Percentiles rank a stretch among this genome's conserved stretches.
Conservation (phyloP, 768 basidiomycete species). For the Pleurotus tuoliensis region DNA sequence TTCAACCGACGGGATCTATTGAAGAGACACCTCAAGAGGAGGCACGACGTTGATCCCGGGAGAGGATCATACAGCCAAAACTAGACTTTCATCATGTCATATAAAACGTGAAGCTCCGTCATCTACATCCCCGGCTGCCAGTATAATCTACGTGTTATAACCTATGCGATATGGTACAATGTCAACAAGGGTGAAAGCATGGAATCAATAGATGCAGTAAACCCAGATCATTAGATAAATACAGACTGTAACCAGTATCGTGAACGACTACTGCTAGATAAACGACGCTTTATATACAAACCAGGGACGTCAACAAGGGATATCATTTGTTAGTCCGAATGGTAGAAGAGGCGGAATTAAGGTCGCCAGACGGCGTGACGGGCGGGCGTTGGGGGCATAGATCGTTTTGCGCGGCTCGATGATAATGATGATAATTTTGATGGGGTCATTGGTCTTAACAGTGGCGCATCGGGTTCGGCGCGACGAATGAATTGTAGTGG, state of each 20-base stretch:
- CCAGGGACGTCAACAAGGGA: not conserved
- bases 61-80: no score
- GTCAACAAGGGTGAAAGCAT: not conserved
- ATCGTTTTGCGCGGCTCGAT: slow-evolving; percentile 4
- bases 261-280: not conserved
- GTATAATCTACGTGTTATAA: not conserved
- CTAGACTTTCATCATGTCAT: no score
- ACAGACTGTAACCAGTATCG: not conserved
- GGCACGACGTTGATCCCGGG: slow-evolving; percentile 27
- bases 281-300: slow-evolving; percentile 5
- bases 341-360: not conserved
- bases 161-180: slow-evolving; percentile 6
- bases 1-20: slow-evolving; percentile 70
- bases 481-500: slow-evolving; percentile 84
- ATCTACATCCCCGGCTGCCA: no score
- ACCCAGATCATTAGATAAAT: slow-evolving; percentile 5
- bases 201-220: not conserved
- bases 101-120: no score
- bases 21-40: slow-evolving; percentile 58
- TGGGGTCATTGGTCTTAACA: slow-evolving; percentile 51
- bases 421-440: not conserved
- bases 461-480: slow-evolving; percentile 55
- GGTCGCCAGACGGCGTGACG: slow-evolving; percentile 5
- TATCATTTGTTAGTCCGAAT: not conserved
- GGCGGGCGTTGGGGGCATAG: slow-evolving; percentile 6